Base-by-base conservation (phyloP, 2,329 filamentous ascomycete species). In the Exophiala phaeomuriformis region DNA sequence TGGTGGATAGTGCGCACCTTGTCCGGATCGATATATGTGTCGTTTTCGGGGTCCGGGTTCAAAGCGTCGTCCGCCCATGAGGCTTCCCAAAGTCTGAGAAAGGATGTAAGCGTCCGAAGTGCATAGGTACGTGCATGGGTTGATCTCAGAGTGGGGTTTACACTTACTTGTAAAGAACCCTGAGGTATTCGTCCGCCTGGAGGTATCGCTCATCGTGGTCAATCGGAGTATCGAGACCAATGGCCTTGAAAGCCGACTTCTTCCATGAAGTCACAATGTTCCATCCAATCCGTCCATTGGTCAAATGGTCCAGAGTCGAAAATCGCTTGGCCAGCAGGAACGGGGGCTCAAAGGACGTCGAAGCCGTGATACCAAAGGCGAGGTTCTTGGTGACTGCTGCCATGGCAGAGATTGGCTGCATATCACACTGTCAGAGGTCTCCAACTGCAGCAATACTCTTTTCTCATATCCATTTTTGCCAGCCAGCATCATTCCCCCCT, bases 231-330 rank as follows among this genome's bases (percentile, higher is more conserved):
- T 82, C 76, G 1, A 82, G 63, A 0, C 80, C 81, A 51, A 84
- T 82, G 0, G 79, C 80, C 61, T 83, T 82, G 65, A 82, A 81
- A 0, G 81, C 80, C 0, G 77, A 74, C 61, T 83, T 83, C 64
- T 80, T 81, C 74, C 77, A 83, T 1, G 72, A 76, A 0, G 81
- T 84, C 0, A 86, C 82, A 19, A 85, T 83, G 56, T 85, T 85
- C 82, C 82, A 84, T 0, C 79, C 81, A 33, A 84, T 74, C 0
- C 82, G 71, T 0, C 81, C 82, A 2, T 75, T 70, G 0, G 82
- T 84, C 41, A 85, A 69, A 64, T 84, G 81, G 53, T 84, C 81
- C 0, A 84, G 65, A 0, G 79, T 82, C 0, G 79, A 82, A 51
- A 84, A 82, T 0, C 80, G 71, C 63, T 82, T 82, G 0, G 81